These are phyloP conservation scores for Globisporangium cystogenes DNA, from an alignment of 352 stramenopile species.

Conservation along the genomic window DNA sequence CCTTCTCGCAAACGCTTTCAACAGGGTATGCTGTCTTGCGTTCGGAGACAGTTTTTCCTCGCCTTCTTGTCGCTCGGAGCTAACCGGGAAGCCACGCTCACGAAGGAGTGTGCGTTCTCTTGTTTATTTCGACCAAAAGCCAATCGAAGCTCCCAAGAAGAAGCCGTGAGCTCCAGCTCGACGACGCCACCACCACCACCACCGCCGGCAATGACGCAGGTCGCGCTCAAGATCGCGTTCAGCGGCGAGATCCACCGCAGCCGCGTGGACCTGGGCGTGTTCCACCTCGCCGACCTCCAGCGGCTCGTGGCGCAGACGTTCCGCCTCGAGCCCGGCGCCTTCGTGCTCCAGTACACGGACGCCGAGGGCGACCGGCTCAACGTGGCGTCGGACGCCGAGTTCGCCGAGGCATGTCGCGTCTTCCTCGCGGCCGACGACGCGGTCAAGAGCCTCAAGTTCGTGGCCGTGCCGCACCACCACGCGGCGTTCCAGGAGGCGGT, in stretches of 20 bases:
- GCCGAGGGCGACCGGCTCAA: slow-evolving; percentile 56
- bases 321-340: slow-evolving; percentile 31
- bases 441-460: slow-evolving; percentile 67
- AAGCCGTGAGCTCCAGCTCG: too few relatives aligned
- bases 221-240: slow-evolving; percentile 68
- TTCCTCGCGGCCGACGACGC: slow-evolving; percentile 30
- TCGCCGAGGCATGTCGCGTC: slow-evolving; percentile 48
- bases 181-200: too few relatives aligned
- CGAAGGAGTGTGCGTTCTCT: too few relatives aligned
- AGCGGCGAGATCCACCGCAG: slow-evolving; percentile 76
- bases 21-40: too few relatives aligned
- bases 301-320: slow-evolving; percentile 61
- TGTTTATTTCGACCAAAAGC: too few relatives aligned
- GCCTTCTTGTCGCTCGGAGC: too few relatives aligned
- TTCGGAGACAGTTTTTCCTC: too few relatives aligned
- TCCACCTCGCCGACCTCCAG: slow-evolving; percentile 41
- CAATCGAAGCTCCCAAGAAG: neutral
- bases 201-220: slow-evolving; percentile 24
- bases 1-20: too few relatives aligned
- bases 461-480: slow-evolving; percentile 34
- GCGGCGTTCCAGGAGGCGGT: slow-evolving; percentile 41
- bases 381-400: slow-evolving; percentile 59
- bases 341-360: slow-evolving; percentile 72
- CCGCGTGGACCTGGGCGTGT: slow-evolving; percentile 50
- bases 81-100: too few relatives aligned